Evolutionary conservation across 2,329 filamentous ascomycete species (phyloP).

Genomic region (Aspergillus aculeatus): DNA sequence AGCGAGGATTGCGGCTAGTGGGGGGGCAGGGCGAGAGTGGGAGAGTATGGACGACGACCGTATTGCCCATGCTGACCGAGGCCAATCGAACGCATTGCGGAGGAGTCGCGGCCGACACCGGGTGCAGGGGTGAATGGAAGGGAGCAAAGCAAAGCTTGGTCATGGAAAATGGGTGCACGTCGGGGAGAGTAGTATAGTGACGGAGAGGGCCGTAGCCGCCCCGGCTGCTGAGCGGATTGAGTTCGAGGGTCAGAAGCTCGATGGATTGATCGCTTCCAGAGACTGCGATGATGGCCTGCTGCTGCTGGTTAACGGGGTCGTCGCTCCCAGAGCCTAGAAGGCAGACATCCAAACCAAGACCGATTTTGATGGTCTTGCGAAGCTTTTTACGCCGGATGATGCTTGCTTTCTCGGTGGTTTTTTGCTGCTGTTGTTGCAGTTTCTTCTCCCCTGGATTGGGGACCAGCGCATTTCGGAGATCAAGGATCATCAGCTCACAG

Average conservation of each 20-base stretch:
- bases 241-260: constrained; percentile 73
- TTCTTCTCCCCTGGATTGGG: constrained; percentile 10
- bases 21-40: constrained; percentile 56
- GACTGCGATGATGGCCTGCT: constrained; percentile 78
- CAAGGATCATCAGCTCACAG: constrained; percentile 54
- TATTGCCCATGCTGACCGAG: constrained; percentile 77
- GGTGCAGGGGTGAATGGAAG: constrained; percentile 52
- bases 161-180: constrained; percentile 60
- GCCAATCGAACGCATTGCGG: constrained; percentile 72
- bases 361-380: constrained; percentile 67
- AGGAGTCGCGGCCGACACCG: constrained; percentile 48
- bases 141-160: constrained; percentile 54
- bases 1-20: constrained; percentile 57
- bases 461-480: constrained; percentile 18
- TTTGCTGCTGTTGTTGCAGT: neutral
- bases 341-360: constrained; percentile 74
- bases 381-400: constrained; percentile 58
- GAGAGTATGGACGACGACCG: constrained; percentile 75
- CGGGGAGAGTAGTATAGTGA: constrained; percentile 51
- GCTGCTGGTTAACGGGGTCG: constrained; percentile 61
- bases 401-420: constrained; percentile 29
- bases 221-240: constrained; percentile 42
- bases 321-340: constrained; percentile 55
- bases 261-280: constrained; percentile 78
- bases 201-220: constrained; percentile 48